These are phyloP conservation scores for Mycosphaerella arachidis DNA, from an alignment of 2,329 filamentous ascomycete genomes.

Conservation along the genomic window DNA sequence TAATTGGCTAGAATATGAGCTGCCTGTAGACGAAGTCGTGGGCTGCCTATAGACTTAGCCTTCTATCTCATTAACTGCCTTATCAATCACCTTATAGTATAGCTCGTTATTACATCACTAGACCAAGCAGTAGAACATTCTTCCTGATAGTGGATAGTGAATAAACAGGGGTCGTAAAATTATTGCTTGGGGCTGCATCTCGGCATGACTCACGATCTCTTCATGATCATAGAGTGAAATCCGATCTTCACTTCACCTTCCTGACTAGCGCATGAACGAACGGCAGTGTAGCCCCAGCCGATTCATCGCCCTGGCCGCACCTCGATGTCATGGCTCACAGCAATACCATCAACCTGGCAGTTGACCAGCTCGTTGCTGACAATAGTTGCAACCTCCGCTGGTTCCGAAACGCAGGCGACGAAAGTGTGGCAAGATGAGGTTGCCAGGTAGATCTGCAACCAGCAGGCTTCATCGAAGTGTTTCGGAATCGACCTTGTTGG, in stretches of 20 bases:
- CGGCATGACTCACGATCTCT: not conserved
- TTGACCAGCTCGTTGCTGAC: not conserved
- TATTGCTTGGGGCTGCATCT: not conserved
- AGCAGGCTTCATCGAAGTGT: not conserved
- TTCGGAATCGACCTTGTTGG: not conserved
- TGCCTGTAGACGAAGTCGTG: no score
- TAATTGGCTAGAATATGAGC: no score
- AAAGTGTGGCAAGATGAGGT: not conserved
- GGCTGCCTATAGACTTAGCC: no score
- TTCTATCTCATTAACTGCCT: no score
- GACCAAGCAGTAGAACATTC: no score
- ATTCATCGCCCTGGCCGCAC: not conserved
- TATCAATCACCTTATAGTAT: no score
- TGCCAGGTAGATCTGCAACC: not conserved
- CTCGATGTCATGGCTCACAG: not conserved
- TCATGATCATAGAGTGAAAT: not conserved
- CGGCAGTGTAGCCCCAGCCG: not conserved
- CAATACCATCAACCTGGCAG: not conserved
- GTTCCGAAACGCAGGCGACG: not conserved
- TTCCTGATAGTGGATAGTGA: no score
- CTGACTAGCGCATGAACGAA: not conserved
- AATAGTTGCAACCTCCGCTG: not conserved
- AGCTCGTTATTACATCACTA: no score
- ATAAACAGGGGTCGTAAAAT: no score
- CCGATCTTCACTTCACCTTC: not conserved